phyloP scores from a whole-genome alignment of 495 filamentous ascomycete genomes.

The Polyplosphaeria fusca region DNA sequence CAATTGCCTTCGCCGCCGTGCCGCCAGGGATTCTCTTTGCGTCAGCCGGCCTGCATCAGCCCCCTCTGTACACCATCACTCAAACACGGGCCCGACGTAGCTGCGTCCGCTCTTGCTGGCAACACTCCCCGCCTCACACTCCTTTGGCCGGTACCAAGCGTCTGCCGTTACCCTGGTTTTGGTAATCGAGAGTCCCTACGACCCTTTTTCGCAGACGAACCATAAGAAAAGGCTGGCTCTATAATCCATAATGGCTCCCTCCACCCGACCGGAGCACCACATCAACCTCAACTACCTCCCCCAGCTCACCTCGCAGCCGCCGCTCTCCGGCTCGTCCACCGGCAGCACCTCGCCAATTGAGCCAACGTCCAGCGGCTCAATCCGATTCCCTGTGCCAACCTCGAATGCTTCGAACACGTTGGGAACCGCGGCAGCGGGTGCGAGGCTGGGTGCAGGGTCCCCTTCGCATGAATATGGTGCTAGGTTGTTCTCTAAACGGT shows the following conservation, averaged over 20 bases:
- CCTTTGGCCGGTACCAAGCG: slow-evolving; percentile 37
- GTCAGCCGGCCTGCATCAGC: slow-evolving; percentile 14
- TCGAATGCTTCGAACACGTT: slow-evolving; percentile 60
- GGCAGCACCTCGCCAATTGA: slow-evolving; percentile 86
- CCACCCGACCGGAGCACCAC: slow-evolving; percentile 61
- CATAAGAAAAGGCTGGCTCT: slow-evolving; percentile 33
- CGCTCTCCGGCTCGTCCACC: slow-evolving; percentile 81
- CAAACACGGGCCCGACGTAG: slow-evolving; percentile 12
- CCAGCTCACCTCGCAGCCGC: slow-evolving; percentile 57
- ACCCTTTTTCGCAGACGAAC: slow-evolving; percentile 24
- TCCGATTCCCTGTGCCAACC: slow-evolving; percentile 73
- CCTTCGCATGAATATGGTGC: slow-evolving; percentile 86
- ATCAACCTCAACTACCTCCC: slow-evolving; percentile 73
- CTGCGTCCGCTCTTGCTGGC: slow-evolving; percentile 34
- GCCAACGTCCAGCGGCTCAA: slow-evolving; percentile 58
- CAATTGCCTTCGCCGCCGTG: not conserved
- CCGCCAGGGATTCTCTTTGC: not conserved
- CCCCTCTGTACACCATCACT: slow-evolving; percentile 5
- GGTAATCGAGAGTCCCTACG: slow-evolving; percentile 34
- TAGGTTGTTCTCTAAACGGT: slow-evolving; percentile 90
- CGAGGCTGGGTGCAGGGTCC: slow-evolving; percentile 89
- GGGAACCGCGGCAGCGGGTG: slow-evolving; percentile 66
- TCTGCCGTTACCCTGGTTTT: slow-evolving; percentile 35
- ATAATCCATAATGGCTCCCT: slow-evolving; percentile 92
- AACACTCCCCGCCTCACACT: slow-evolving; percentile 32